phyloP scores from a whole-genome alignment of 192 early-diverging fungal species.

The Oehlia diaphana region DNA sequence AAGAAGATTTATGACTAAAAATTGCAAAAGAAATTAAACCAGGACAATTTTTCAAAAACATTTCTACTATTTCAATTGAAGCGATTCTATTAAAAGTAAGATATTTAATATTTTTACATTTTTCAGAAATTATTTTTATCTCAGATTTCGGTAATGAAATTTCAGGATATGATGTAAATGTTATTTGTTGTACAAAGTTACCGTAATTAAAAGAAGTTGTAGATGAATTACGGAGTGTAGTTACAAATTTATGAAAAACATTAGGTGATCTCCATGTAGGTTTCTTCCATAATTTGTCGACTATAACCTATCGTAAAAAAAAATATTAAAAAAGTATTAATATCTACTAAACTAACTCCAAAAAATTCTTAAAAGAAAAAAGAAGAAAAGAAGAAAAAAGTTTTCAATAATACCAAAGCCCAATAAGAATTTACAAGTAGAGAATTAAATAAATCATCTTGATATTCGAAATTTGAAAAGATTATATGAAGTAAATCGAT shows the following conservation, averaged over 20 bases:
- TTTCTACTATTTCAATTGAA: neutral
- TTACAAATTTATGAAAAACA: neutral
- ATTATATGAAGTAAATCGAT: conserved; percentile 16
- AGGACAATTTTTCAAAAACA: neutral
- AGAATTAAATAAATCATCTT: conserved; percentile 17
- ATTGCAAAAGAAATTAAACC: neutral
- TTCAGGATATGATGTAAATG: neutral
- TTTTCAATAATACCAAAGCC: neutral
- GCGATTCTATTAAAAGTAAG: neutral
- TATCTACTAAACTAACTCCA: too few relatives aligned
- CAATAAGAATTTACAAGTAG: conserved; percentile 15
- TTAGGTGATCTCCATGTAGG: conserved; percentile 1
- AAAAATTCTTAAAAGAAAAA: too few relatives aligned
- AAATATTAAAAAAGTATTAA: neutral
- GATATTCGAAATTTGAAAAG: conserved; percentile 10
- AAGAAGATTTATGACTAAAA: neutral
- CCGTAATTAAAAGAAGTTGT: neutral
- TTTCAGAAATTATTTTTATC: neutral
- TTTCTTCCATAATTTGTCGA: conserved; percentile 11
- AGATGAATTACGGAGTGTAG: neutral
- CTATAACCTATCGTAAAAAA: neutral
- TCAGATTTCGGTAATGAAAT: neutral
- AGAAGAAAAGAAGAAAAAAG: too few relatives aligned
- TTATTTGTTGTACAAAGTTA: neutral
- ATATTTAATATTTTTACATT: conserved; percentile 7